These are phyloP conservation scores for Albifimbria verrucaria DNA, from an alignment of 2,329 filamentous ascomycete genomes.

Conservation along the genomic window DNA sequence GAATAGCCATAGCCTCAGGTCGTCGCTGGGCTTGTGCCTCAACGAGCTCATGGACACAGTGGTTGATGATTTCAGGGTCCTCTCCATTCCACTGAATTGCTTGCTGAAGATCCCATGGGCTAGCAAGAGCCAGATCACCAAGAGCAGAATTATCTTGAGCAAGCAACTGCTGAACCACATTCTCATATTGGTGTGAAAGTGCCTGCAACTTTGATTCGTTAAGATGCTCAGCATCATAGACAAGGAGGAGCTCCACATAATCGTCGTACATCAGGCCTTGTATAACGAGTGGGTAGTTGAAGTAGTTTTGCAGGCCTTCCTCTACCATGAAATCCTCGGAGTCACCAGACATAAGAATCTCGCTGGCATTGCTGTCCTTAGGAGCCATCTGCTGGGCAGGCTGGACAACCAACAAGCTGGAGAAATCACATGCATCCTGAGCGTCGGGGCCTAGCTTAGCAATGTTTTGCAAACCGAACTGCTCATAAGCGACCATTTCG, in stretches of 20 bases:
- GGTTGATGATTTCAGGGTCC: neutral
- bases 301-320: neutral
- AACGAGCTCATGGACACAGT: neutral
- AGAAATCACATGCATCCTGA: slow-evolving; percentile 6
- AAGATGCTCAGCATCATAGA: slow-evolving; percentile 1
- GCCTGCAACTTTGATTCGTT: no score
- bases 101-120: no score
- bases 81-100: neutral
- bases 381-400: neutral
- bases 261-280: neutral
- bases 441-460: neutral
- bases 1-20: neutral
- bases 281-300: slow-evolving; percentile 4
- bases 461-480: slow-evolving; percentile 13
- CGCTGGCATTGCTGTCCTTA: neutral
- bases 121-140: no score
- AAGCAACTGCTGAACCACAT: no score
- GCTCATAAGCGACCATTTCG: slow-evolving; percentile 14
- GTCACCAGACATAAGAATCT: neutral
- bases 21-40: neutral
- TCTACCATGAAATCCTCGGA: neutral
- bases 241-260: neutral
- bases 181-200: no score
- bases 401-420: slow-evolving; percentile 8
- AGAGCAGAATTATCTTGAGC: no score